Evolutionary conservation across 2,329 filamentous ascomycete genomes (phyloP), one percentile per base, ranked within the genome.

Genomic region (Venturia carpophila): DNA sequence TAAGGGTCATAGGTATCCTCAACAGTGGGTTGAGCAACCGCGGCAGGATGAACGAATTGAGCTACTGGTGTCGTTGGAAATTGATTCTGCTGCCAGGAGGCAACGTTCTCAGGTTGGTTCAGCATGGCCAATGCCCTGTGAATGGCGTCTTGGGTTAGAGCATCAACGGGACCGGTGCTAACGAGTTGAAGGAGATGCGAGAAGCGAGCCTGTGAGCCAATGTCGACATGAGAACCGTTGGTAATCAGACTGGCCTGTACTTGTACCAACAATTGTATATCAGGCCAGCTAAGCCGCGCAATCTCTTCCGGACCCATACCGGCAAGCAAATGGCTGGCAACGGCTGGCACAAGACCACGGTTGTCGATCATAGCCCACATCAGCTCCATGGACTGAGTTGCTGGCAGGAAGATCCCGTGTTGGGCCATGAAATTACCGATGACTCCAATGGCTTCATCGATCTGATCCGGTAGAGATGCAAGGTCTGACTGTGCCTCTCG

Each of bases 1-100:
- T 97, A 96, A 1, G 94, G 94, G 73, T 99, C 94, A 71, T 89
- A 95, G 9, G 86, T 87, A 69, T 97, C 93, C 71, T 95, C 89
- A 66, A 85, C 87, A 64, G 84, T 83, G 5, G 86, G 82, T 7
- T 83, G 80, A 7, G 82, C 82, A 2, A 76, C 73, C 21, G 76
- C 76, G 1, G 84, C 80, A 56, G 83, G 74, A 66, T 80, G 85
- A 13, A 82, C 78, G 21, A 62, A 65, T 9, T 55, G 6, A 39
- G 52, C 56, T 63, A 24, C 65, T 71, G 72, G 62, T 79, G 69
- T 75, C 80, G 84, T 0, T 81, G 74, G 63, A 69, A 82, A 80
- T 69, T 79, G 79, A 72, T 84, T 84, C n/a, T 65, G 52, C 70
- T 86, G 84, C 85, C 85, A 88, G 69, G 81, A 80, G 68, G 76